Conservation (phyloP, 1,284 basidiomycete species). For the Cerioporus squamosus region DNA sequence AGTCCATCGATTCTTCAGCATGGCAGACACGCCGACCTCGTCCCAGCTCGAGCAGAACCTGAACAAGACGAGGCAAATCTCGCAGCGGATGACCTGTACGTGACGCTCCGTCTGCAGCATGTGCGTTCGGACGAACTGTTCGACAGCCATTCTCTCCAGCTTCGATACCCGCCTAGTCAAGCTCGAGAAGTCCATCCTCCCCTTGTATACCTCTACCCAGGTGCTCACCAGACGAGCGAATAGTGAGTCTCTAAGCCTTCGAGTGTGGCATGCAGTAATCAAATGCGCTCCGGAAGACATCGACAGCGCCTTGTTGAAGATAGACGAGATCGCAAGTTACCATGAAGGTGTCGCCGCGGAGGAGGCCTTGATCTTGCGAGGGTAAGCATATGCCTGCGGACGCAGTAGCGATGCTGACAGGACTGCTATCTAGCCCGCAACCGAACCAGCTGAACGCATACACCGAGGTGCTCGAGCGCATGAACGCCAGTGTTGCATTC, state of each 20-base stretch:
- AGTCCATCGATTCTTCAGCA: conserved; percentile 15
- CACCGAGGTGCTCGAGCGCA: conserved; percentile 69
- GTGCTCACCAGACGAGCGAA: conserved; percentile 69
- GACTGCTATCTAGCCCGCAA: conserved; percentile 57
- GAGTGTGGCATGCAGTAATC: neutral
- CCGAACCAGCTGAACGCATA: conserved; percentile 65
- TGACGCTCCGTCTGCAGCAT: neutral
- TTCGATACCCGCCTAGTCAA: conserved; percentile 79
- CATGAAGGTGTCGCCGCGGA: conserved; percentile 78
- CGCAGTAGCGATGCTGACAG: neutral
- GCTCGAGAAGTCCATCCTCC: conserved; percentile 80
- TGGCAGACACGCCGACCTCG: neutral
- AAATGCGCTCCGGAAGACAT: conserved; percentile 56
- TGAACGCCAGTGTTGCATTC: conserved; percentile 81
- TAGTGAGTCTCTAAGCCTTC: conserved; percentile 48
- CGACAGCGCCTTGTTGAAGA: conserved; percentile 74
- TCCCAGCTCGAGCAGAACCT: conserved; percentile 81
- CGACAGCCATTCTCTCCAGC: conserved; percentile 72
- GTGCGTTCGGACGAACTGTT: conserved; percentile 10
- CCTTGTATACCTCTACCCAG: conserved; percentile 75
- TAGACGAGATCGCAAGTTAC: conserved; percentile 75
- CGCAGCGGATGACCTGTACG: conserved; percentile 81
- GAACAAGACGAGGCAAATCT: conserved; percentile 81
- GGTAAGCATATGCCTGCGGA: conserved; percentile 48
- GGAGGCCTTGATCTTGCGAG: conserved; percentile 75